Evolutionary conservation across 169 alveolate species (phyloP).

Genomic region (Hammondia hammondi): DNA sequence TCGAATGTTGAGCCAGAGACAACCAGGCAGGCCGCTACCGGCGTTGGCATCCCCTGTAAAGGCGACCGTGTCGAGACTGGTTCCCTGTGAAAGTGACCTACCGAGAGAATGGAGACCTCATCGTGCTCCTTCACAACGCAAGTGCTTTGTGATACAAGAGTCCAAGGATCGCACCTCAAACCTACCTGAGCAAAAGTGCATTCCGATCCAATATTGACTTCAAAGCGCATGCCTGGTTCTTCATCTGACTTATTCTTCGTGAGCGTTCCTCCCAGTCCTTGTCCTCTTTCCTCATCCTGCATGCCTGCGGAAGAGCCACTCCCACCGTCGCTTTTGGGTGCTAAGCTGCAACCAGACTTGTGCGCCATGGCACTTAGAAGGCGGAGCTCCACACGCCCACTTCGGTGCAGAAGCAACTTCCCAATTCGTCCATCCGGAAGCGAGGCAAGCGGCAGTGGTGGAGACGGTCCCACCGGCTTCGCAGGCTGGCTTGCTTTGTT

Average conservation of each 20-base stretch:
- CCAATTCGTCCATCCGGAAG: conserved; percentile 66
- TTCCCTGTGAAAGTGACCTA: not conserved
- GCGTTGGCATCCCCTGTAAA: too few species aligned
- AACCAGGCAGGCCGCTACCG: too few species aligned
- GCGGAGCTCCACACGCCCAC: conserved; percentile 68
- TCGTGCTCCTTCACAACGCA: not conserved
- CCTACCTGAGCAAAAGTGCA: conserved; percentile 64
- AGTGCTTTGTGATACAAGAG: not conserved
- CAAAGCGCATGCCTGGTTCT: conserved; percentile 50
- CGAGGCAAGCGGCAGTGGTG: conserved; percentile 49
- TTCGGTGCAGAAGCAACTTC: conserved; percentile 55
- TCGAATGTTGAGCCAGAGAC: not conserved
- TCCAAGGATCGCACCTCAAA: not conserved
- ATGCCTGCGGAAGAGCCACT: not conserved
- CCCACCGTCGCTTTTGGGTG: not conserved
- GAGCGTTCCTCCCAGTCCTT: not conserved
- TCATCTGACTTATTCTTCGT: not conserved
- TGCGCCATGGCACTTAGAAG: conserved; percentile 16
- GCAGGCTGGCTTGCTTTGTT: not conserved
- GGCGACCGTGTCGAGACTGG: too few species aligned
- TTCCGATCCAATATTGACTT: conserved; percentile 64
- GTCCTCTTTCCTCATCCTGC: not conserved
- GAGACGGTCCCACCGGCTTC: conserved; percentile 13
- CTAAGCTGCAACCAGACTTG: not conserved
- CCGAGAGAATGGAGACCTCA: not conserved